These are phyloP conservation scores for Calocera viscosa DNA, from an alignment of 768 basidiomycete species.

Conservation along the genomic window DNA sequence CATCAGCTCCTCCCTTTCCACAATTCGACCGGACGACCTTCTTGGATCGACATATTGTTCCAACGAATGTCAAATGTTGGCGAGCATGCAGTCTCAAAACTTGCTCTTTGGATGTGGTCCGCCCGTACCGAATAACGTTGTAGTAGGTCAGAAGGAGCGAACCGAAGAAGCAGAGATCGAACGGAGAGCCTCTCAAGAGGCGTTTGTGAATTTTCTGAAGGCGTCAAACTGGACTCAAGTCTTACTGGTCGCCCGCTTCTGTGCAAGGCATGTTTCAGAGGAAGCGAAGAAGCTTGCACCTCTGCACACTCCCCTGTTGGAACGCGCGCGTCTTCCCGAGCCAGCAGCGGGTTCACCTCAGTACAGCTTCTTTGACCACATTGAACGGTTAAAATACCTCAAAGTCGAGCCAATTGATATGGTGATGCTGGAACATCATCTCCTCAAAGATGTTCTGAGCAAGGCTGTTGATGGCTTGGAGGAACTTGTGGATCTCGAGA, in stretches of 20 bases:
- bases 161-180: slow-evolving; percentile 27
- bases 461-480: slow-evolving; percentile 53
- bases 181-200: slow-evolving; percentile 47
- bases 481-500: slow-evolving; percentile 52
- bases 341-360: slow-evolving; percentile 20
- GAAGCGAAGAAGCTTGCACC: slow-evolving; percentile 48
- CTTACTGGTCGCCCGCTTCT: slow-evolving; percentile 55
- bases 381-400: slow-evolving; percentile 60
- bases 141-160: slow-evolving; percentile 23
- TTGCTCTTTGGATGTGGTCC: slow-evolving; percentile 60
- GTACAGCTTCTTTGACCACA: slow-evolving; percentile 60
- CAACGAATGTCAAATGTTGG: slow-evolving; percentile 43
- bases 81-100: slow-evolving; percentile 48
- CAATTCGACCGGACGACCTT: slow-evolving; percentile 39
- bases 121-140: slow-evolving; percentile 39
- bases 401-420: slow-evolving; percentile 33
- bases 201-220: slow-evolving; percentile 45
- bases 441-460: slow-evolving; percentile 44
- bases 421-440: slow-evolving; percentile 37
- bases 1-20: slow-evolving; percentile 37
- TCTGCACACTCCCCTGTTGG: slow-evolving; percentile 15
- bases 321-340: slow-evolving; percentile 24
- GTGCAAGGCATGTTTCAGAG: slow-evolving; percentile 55
- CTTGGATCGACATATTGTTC: slow-evolving; percentile 62
- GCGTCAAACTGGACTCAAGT: slow-evolving; percentile 34